Percentiles rank a stretch among this genome's conserved stretches.
Conservation (phyloP, 2,329 filamentous ascomycete species). For the Scedosporium apiospermum region DNA sequence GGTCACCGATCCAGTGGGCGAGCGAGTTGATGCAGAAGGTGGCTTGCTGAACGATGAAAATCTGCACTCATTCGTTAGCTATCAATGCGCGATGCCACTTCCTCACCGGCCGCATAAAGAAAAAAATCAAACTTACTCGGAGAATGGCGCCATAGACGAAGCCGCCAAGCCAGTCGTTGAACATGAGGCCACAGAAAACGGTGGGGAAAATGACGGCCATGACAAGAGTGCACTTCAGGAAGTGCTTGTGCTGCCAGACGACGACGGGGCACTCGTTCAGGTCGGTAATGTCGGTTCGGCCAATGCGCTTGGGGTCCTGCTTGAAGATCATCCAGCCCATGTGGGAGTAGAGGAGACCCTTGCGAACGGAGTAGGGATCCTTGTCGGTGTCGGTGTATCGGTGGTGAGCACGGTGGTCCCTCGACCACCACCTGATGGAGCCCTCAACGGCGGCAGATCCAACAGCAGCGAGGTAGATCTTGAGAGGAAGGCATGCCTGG, state of each 20-base stretch:
- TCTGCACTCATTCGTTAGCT: slow-evolving; percentile 18
- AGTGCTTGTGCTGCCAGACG: slow-evolving; percentile 81
- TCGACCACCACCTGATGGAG: slow-evolving; percentile 82
- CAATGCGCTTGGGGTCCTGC: slow-evolving; percentile 83
- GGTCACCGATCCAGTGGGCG: slow-evolving; percentile 84
- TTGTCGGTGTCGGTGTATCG: slow-evolving; percentile 89
- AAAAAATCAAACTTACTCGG: slow-evolving; percentile 25
- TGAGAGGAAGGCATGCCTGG: slow-evolving; percentile 65
- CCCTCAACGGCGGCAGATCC: slow-evolving; percentile 79
- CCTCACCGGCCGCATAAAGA: not conserved
- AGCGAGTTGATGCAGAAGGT: slow-evolving; percentile 91
- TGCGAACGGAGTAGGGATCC: slow-evolving; percentile 84
- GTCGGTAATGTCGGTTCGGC: slow-evolving; percentile 80
- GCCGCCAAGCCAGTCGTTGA: slow-evolving; percentile 73
- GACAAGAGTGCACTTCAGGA: slow-evolving; percentile 66
- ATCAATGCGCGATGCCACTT: not conserved
- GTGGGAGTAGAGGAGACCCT: slow-evolving; percentile 76
- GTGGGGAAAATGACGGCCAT: slow-evolving; percentile 73
- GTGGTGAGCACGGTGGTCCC: slow-evolving; percentile 80
- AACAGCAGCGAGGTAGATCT: slow-evolving; percentile 72
- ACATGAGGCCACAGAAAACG: slow-evolving; percentile 65
- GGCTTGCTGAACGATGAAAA: slow-evolving; percentile 85
- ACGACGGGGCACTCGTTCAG: slow-evolving; percentile 80
- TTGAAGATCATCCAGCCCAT: slow-evolving; percentile 90
- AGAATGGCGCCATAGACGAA: slow-evolving; percentile 81